Percentiles rank a stretch among this genome's conserved stretches.
phyloP scores from a whole-genome alignment of 1,284 basidiomycete species.

The Crucibulum parvulum region DNA sequence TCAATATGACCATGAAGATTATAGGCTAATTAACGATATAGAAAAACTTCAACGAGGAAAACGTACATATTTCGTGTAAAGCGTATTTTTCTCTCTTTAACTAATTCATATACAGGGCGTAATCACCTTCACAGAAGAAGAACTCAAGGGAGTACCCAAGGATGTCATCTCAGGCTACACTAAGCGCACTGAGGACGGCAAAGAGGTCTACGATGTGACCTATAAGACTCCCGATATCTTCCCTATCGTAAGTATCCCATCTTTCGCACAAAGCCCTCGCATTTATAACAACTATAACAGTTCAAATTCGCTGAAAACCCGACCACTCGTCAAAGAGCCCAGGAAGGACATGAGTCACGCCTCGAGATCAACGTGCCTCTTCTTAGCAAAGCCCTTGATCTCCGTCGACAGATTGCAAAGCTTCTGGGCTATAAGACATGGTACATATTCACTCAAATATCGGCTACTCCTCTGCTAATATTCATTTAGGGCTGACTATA shows the following conservation, averaged over 20 bases:
- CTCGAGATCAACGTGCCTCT: constrained; percentile 74
- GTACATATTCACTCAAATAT: constrained; percentile 22
- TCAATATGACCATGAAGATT: neutral
- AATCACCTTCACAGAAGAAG: constrained; percentile 70
- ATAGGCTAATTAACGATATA: constrained; percentile 27
- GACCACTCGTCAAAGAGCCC: constrained; percentile 68
- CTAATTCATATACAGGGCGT: constrained; percentile 49
- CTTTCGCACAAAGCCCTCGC: neutral
- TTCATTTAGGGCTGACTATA: constrained; percentile 67
- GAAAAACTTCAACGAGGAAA: constrained; percentile 90
- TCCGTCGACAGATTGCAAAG: constrained; percentile 72
- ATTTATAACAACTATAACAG: constrained; percentile 41
- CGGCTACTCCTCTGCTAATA: neutral
- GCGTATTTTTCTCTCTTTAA: neutral
- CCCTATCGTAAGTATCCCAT: constrained; percentile 61
- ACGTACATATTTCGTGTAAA: constrained; percentile 55
- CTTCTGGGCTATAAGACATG: constrained; percentile 80
- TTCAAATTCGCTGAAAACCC: constrained; percentile 81
- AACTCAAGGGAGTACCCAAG: constrained; percentile 79
- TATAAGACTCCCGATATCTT: constrained; percentile 75
- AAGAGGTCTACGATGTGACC: constrained; percentile 72
- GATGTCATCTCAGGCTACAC: constrained; percentile 80
- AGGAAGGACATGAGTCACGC: constrained; percentile 71
- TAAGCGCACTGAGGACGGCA: constrained; percentile 61
- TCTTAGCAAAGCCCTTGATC: constrained; percentile 66